A percentile compares a stretch with the other conserved stretches of the same genome.
Conservation (phyloP, 1,284 basidiomycete species). For the Peniophora sp. region DNA sequence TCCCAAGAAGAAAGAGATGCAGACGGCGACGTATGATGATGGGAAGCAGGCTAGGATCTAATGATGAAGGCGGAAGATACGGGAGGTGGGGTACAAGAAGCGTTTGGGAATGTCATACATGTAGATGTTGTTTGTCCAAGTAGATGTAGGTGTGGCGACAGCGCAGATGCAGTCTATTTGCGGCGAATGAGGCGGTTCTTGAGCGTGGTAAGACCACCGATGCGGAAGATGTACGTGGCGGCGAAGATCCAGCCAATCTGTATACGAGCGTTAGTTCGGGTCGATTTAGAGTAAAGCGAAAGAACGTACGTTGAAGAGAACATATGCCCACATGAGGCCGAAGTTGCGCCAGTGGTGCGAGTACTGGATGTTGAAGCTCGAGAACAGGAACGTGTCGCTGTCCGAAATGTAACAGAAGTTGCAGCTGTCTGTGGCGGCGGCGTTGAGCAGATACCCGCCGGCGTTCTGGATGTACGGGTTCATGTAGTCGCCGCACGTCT, state of each 20-base stretch:
- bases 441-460: constrained; percentile 66
- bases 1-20: no score
- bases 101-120: no score
- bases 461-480: constrained; percentile 40
- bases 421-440: constrained; percentile 42
- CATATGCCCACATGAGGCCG: constrained; percentile 57
- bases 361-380: constrained; percentile 49
- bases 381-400: constrained; percentile 50
- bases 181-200: not conserved
- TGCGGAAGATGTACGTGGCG: not conserved
- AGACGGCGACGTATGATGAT: no score
- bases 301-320: constrained; percentile 47
- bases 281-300: not conserved
- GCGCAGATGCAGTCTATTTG: no score
- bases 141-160: no score
- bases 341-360: constrained; percentile 54
- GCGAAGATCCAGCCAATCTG: not conserved
- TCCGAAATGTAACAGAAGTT: constrained; percentile 44
- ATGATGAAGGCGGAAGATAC: no score
- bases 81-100: no score
- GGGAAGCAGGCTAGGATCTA: no score
- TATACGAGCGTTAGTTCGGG: not conserved
- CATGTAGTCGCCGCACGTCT: constrained; percentile 57
- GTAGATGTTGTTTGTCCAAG: no score
- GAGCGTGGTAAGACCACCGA: not conserved